phyloP scores from a whole-genome alignment of 2,329 filamentous ascomycete genomes.

The Cercospora brassicicola region DNA sequence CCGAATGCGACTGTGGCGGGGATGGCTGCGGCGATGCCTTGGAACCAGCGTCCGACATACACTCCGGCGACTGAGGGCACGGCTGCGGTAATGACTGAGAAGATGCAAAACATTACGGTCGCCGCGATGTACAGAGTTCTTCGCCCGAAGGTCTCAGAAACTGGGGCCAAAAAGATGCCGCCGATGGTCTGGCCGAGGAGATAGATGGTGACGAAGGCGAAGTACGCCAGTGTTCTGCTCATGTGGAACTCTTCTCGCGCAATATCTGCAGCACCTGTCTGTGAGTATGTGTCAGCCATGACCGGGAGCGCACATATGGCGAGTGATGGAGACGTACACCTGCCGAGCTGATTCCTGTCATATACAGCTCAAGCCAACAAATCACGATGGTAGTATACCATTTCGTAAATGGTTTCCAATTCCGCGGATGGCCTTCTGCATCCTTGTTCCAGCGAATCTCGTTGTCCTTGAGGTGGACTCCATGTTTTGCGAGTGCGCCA shows the following conservation, averaged over 20 bases:
- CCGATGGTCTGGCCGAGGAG: conserved; percentile 42
- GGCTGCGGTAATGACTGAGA: conserved; percentile 37
- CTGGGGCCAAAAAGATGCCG: conserved; percentile 41
- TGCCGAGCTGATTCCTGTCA: conserved; percentile 27
- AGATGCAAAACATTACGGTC: conserved; percentile 31
- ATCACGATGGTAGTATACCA: conserved; percentile 23
- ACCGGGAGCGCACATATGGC: neutral
- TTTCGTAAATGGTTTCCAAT: conserved; percentile 20
- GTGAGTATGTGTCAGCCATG: neutral
- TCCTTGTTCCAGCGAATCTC: conserved; percentile 22
- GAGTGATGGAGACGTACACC: conserved; percentile 10
- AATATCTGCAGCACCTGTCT: conserved; percentile 23
- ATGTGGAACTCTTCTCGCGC: conserved; percentile 22
- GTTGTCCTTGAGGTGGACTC: conserved; percentile 22
- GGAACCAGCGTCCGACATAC: conserved; percentile 46
- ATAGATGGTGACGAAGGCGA: conserved; percentile 28
- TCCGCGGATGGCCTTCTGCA: conserved; percentile 21
- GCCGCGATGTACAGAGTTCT: conserved; percentile 39
- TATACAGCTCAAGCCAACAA: conserved; percentile 25
- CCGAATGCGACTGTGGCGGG: conserved; percentile 51
- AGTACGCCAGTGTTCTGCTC: conserved; percentile 23
- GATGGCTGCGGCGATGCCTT: conserved; percentile 49
- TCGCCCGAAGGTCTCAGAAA: conserved; percentile 43
- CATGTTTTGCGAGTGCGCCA: conserved; percentile 3
- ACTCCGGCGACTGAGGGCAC: conserved; percentile 41